Base-by-base conservation (phyloP, 768 basidiomycete species). In the Pleurotus platypus region DNA sequence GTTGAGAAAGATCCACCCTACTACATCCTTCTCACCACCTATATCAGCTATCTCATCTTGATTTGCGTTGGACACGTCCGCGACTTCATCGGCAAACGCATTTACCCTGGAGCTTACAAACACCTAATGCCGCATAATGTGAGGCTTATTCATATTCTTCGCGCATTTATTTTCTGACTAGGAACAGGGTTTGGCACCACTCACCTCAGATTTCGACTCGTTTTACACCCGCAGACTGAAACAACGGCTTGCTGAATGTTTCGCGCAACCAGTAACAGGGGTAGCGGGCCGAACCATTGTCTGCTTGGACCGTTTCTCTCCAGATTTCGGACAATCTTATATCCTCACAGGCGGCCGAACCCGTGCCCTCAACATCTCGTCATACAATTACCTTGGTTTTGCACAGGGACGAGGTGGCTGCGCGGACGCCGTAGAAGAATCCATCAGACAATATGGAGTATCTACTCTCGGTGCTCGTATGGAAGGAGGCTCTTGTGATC, bases 311-410 rank as follows among this genome's bases (percentile, higher is more conserved):
- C 90, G 96, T 45, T 78, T 83, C 61, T 90, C 92, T 11, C 72
- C 81, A 49, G 89, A 97, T 72, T 86, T 89, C 75, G 91, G 94
- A 72, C 77, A 82, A 66, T 87, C 86, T 3, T 87, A 91, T 58
- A 72, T 84, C 49, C 77, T 87, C 64, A 90, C 92, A 2, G 96
- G 94, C 58, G 82, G 78, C 1, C 82, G 80, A 22, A 94, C 92
- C 0, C 91, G 95, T 53, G 90, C 88, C 0, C 87, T 99, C 63
- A 99, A 99, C 70, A 90, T 98, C 62, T 95, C 94, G 0, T 97
- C 94, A 6, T 99, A 99, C 78, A 99, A 98, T 75, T 99, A 98
- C 69, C 92, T 99, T 64, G 97, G 97, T 3, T 99, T 99, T 67
- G 97, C 96, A 0, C 93, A 96, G 68, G 90, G 89, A 13, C 82